Base-by-base conservation (phyloP, 1,284 basidiomycete species). In the Wallemia mellicola region DNA sequence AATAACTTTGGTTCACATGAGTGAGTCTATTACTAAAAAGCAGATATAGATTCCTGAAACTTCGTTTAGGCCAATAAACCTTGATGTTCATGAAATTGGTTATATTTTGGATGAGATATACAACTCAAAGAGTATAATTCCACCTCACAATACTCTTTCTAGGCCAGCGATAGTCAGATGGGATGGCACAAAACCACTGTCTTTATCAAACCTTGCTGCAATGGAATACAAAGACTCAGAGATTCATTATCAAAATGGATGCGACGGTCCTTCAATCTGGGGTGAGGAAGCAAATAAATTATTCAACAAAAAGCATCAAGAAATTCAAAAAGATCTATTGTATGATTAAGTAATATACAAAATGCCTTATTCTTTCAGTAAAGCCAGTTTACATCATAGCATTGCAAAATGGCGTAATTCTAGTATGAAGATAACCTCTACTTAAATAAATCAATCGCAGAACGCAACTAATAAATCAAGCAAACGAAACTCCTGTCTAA, bases 21-120 rank as follows among this genome's bases (percentile, higher is more conserved):
- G 38, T 48, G 38, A 48, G 38, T 11, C 3, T 11, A 11, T n/a
- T 22, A 48, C 9, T 32, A 32, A 9, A 7, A 9, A 9, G 7
- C 7, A 32, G 30, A 19, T 32, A 32, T 32, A 7, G 7, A 9
- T 19, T 32, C 30, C 9, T 19, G 7, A 19, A 32, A 7, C 9
- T 9, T 32, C 14, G 22, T n/a, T 7, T n/a, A 48, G 38, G 22
- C 38, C 38, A 48, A 48, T 48, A 11, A 17, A n/a, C n/a, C 14
- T 48, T n/a, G 38, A 48, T n/a, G 80, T 82, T 64, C 81, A 85
- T 58, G 88, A 94, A 63, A 76, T 86, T 32, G 77, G 77, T 0
- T 75, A 87, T 55, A 70, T 94, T 59, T 87, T 86, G 65, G 91
- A 95, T 66, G 89, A 95, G 66, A 68, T 94, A 17, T 74, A 85